These are phyloP conservation scores for Ogataea allantospora DNA, from an alignment of 805 yeast genomes.

Conservation along the genomic window DNA sequence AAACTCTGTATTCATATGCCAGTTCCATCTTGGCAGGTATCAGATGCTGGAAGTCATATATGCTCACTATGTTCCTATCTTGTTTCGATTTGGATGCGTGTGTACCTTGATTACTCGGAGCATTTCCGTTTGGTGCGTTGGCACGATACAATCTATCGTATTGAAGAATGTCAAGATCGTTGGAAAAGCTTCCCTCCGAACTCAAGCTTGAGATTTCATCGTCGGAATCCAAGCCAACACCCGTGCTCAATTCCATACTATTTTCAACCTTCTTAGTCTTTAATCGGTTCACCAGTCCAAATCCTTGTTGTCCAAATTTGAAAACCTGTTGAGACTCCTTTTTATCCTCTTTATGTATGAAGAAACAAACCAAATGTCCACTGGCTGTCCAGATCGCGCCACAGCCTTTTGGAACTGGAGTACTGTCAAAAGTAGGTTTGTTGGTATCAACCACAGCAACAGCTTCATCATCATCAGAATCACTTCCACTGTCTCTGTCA, in stretches of 20 bases:
- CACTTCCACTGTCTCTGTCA: constrained; percentile 17
- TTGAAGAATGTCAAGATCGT: constrained; percentile 66
- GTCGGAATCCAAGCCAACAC: constrained; percentile 19
- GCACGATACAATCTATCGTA: constrained; percentile 53
- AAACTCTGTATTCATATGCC: constrained; percentile 63
- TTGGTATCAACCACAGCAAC: constrained; percentile 10
- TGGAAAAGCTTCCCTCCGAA: constrained; percentile 59
- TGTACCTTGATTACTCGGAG: constrained; percentile 31
- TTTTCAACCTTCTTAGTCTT: constrained; percentile 27
- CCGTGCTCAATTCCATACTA: constrained; percentile 21
- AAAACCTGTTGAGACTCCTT: constrained; percentile 41
- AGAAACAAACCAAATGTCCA: constrained; percentile 81
- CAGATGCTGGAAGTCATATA: constrained; percentile 63
- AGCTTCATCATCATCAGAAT: constrained; percentile 27
- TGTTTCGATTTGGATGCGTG: constrained; percentile 23
- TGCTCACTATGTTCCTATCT: constrained; percentile 55
- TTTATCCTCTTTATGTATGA: constrained; percentile 54
- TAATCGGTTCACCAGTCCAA: constrained; percentile 37
- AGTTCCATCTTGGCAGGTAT: constrained; percentile 74
- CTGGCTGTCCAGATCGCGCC: constrained; percentile 85
- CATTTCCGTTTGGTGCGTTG: constrained; percentile 46
- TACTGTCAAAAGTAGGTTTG: constrained; percentile 58
- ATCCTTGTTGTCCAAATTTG: constrained; percentile 54
- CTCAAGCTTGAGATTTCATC: constrained; percentile 30
- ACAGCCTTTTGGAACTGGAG: constrained; percentile 91